These are phyloP conservation scores for Sphagnurus paluster DNA, from an alignment of 1,284 basidiomycete species.

Conservation along the genomic window DNA sequence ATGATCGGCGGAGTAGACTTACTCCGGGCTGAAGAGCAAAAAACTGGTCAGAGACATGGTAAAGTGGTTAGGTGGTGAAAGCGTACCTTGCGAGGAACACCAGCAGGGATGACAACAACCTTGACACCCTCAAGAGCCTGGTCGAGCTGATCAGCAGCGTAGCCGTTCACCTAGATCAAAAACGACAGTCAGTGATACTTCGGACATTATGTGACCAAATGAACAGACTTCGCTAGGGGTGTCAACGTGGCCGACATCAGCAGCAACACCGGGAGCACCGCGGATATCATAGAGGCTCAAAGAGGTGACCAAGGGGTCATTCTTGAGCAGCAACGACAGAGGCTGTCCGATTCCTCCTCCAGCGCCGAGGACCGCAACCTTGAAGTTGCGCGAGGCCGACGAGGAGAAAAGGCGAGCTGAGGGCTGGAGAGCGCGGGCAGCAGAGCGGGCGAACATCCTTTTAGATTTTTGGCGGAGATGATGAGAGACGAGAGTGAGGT, in stretches of 20 bases:
- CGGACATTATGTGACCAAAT: background rate
- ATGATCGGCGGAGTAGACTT: conserved; percentile 38
- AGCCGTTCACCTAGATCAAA: conserved; percentile 68
- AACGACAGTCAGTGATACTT: conserved; percentile 8
- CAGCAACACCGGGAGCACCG: conserved; percentile 90
- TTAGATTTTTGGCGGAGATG: conserved; percentile 12
- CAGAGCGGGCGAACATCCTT: conserved; percentile 58
- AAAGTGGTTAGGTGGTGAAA: conserved; percentile 5
- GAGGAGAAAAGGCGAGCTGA: conserved; percentile 76
- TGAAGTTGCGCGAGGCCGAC: conserved; percentile 69
- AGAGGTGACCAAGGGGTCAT: conserved; percentile 77
- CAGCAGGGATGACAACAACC: conserved; percentile 97
- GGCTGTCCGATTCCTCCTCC: conserved; percentile 94
- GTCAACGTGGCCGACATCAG: conserved; percentile 93
- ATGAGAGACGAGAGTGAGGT: conserved; percentile 11
- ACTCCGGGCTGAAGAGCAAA: conserved; percentile 67
- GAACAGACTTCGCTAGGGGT: conserved; percentile 75
- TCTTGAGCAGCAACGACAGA: conserved; percentile 86
- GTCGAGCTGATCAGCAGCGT: conserved; percentile 82
- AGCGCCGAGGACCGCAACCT: conserved; percentile 90
- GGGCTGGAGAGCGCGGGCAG: conserved; percentile 45
- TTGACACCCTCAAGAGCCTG: conserved; percentile 83
- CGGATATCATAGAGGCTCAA: conserved; percentile 90
- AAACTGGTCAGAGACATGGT: conserved; percentile 26
- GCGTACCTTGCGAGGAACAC: conserved; percentile 90